phyloP scores from a whole-genome alignment of 1,284 basidiomycete species.

The Golubevia sp. region DNA sequence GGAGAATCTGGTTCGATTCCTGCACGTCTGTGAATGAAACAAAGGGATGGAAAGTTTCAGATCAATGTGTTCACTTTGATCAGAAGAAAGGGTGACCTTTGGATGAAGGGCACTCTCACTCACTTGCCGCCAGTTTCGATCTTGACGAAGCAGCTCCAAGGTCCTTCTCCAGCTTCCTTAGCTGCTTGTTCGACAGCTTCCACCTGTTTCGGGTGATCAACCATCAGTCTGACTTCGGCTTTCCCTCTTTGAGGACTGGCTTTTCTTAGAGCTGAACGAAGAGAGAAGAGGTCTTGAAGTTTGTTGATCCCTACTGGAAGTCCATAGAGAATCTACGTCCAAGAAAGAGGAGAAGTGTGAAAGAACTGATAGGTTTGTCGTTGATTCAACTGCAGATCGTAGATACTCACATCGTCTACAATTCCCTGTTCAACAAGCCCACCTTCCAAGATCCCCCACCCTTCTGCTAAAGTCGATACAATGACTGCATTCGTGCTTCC shows the following conservation, averaged over 20 bases:
- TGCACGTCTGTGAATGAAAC: constrained; percentile 70
- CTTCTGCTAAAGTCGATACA: constrained; percentile 80
- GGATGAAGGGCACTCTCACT: constrained; percentile 45
- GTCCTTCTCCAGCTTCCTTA: constrained; percentile 61
- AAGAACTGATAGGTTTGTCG: constrained; percentile 7
- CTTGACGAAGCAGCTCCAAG: constrained; percentile 80
- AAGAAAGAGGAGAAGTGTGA: background rate
- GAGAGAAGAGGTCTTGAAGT: constrained; percentile 71
- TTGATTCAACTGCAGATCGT: constrained; percentile 4
- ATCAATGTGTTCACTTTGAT: too few species aligned
- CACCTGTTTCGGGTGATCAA: constrained; percentile 78
- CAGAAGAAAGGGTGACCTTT: too few species aligned
- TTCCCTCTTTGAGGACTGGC: constrained; percentile 54
- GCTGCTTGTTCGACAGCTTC: constrained; percentile 68
- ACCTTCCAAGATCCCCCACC: constrained; percentile 73
- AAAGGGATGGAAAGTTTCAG: constrained; percentile 2
- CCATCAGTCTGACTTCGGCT: constrained; percentile 70
- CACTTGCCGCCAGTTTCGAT: constrained; percentile 78
- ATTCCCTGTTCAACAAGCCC: constrained; percentile 75
- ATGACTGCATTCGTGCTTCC: constrained; percentile 70
- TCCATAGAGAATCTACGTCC: constrained; percentile 80
- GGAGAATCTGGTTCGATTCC: constrained; percentile 70
- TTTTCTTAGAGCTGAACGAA: constrained; percentile 64
- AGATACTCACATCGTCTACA: constrained; percentile 71
- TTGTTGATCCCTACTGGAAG: constrained; percentile 75